Percentiles rank a stretch among this genome's conserved stretches.
These are phyloP conservation scores for Colletotrichum sidae DNA, from an alignment of 2,329 filamentous ascomycete species.

Conservation along the genomic window DNA sequence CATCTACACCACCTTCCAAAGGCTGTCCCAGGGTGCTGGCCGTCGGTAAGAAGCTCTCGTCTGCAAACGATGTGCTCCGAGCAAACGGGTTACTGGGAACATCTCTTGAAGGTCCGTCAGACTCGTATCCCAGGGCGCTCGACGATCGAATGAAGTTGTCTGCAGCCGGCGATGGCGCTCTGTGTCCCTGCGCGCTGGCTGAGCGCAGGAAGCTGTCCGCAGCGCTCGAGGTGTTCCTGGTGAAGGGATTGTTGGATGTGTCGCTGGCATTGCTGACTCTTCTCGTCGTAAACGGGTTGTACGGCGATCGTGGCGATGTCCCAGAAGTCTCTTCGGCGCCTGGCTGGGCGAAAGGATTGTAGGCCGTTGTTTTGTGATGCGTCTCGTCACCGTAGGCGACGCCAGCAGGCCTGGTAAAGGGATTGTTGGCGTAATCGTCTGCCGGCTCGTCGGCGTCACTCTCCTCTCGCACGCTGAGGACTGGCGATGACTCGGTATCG, in stretches of 20 bases:
- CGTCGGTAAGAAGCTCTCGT: constrained; percentile 1
- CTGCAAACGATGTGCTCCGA: constrained; percentile 15
- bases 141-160: constrained; percentile 7
- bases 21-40: neutral
- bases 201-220: constrained; percentile 26
- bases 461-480: constrained; percentile 24
- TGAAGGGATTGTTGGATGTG: constrained; percentile 12
- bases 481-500: constrained; percentile 4
- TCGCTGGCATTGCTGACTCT: neutral
- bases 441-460: constrained; percentile 5
- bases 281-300: constrained; percentile 5
- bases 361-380: neutral
- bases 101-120: neutral
- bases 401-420: constrained; percentile 8
- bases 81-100: constrained; percentile 20
- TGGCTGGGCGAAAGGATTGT: constrained; percentile 23
- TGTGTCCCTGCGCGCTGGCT: constrained; percentile 17
- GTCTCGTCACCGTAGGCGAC: neutral
- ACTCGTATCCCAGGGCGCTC: neutral
- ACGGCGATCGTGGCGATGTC: neutral
- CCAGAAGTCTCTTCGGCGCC: neutral
- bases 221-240: constrained; percentile 16
- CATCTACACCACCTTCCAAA: neutral
- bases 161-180: neutral
- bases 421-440: constrained; percentile 12